A percentile compares a stretch with the other conserved stretches of the same genome.
Conservation (phyloP, 306 rosid genomes). For the Lotus japonicus region DNA sequence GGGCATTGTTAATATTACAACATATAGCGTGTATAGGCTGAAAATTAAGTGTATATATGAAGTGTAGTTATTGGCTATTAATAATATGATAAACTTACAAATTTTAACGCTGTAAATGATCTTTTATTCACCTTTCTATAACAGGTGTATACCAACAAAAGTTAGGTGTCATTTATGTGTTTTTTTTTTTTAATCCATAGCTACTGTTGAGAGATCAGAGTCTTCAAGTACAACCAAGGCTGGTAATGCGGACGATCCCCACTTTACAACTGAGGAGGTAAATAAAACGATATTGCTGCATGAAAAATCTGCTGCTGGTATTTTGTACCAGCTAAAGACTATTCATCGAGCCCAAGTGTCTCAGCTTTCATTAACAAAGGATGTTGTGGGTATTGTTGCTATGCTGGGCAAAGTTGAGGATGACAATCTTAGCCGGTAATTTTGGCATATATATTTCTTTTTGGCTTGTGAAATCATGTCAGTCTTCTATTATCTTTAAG, state of each 20-base stretch:
- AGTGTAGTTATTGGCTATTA: no score
- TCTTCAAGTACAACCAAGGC: conserved; percentile 34
- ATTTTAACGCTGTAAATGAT: not conserved
- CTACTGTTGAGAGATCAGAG: conserved; percentile 41
- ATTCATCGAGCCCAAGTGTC: conserved; percentile 47
- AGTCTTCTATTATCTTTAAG: not conserved
- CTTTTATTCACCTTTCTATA: not conserved
- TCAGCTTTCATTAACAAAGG: conserved; percentile 40
- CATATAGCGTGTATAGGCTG: not conserved
- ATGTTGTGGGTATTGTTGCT: conserved; percentile 76
- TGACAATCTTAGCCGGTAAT: conserved; percentile 64
- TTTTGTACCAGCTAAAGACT: conserved; percentile 51
- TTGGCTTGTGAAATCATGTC: conserved; percentile 1
- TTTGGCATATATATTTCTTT: conserved; percentile 1
- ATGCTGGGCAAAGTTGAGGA: conserved; percentile 59
- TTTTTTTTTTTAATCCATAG: conserved; percentile 23
- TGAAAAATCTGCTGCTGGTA: conserved; percentile 68
- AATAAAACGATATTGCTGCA: conserved; percentile 45
- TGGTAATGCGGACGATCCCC: conserved; percentile 29
- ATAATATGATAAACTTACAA: conserved; percentile 5
- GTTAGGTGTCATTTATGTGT: conserved; percentile 11
- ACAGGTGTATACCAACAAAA: conserved; percentile 11
- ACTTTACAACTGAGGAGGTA: conserved; percentile 42
- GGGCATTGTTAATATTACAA: not conserved
- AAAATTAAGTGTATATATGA: not conserved